Percentiles rank a stretch among this genome's conserved stretches.
These are phyloP conservation scores for Allodekkera sacchari DNA, from an alignment of 805 yeast genomes.

Conservation along the genomic window DNA sequence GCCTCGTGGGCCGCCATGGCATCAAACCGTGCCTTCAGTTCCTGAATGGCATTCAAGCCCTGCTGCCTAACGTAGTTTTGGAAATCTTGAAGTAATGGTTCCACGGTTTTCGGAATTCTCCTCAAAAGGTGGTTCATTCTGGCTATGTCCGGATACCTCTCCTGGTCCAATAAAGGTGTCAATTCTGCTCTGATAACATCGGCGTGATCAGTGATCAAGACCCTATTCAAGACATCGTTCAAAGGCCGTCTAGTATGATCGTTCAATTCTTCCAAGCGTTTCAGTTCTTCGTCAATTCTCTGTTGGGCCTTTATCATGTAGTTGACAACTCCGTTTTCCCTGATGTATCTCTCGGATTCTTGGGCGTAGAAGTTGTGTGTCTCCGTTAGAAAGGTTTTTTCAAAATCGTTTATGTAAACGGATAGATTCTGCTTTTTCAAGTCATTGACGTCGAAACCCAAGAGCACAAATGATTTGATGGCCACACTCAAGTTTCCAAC, in stretches of 20 bases:
- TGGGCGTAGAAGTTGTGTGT: constrained; percentile 57
- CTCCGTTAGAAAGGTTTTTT: constrained; percentile 62
- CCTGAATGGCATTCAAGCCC: constrained; percentile 54
- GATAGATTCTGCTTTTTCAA: constrained; percentile 75
- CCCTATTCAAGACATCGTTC: constrained; percentile 65
- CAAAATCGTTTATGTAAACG: constrained; percentile 76
- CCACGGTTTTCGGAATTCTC: constrained; percentile 73
- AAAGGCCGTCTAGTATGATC: constrained; percentile 79
- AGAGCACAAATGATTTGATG: constrained; percentile 75
- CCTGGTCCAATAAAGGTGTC: constrained; percentile 62
- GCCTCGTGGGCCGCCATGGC: constrained; percentile 7
- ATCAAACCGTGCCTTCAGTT: constrained; percentile 31
- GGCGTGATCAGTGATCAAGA: constrained; percentile 73
- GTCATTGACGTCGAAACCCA: constrained; percentile 89
- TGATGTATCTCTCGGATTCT: constrained; percentile 61
- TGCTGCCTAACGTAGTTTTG: constrained; percentile 62
- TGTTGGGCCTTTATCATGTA: constrained; percentile 82
- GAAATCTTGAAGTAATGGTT: constrained; percentile 66
- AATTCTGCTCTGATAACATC: constrained; percentile 71
- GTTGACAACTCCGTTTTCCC: constrained; percentile 76
- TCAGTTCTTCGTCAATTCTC: constrained; percentile 76
- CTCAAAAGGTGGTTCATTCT: constrained; percentile 70
- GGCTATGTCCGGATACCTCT: constrained; percentile 61
- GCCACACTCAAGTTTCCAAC: constrained; percentile 60
- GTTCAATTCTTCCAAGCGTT: constrained; percentile 67